Base-by-base conservation (phyloP, 805 yeast genomes). In the Hermanozyma aechmeae region DNA sequence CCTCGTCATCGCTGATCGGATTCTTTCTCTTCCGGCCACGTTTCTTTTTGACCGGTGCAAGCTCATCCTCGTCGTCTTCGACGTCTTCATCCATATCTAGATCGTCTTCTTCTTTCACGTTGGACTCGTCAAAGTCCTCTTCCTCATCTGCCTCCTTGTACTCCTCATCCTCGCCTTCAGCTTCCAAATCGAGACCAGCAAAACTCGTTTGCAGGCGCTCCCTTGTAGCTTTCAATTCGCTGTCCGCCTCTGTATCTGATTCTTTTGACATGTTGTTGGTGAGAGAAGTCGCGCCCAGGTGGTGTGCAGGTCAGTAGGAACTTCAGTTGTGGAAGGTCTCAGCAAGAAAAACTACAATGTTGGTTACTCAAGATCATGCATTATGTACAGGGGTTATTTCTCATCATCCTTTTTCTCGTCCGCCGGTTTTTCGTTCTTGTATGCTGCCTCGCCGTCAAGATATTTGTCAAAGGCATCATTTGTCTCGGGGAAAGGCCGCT, bases 401-500 rank as follows among this genome's bases (percentile, higher is more conserved):
- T 40, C 49, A 21, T 40, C 44, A 22, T 51, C 58, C 37, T 42
- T 50, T 34, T 48, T 40, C 30, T 52, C 56, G 13, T 43, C 43
- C 4, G 35, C 33, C 4, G 56, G 53, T 31, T 45, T 43, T 16
- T 56, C 59, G 34, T 51, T 43, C 43, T 53, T 52, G 46, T 60
- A 62, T n/a, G 66, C 67, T 33, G 56, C 61, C 32, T 57, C 55
- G 8, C 61, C 65, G 28, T 61, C 73, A 31, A 73, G 58, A 42
- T 80, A 79, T 55, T 81, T 80, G 55, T 83, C 85, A 56, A 86
- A 85, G 4, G 95, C 96, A 43, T 84, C 95, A 47, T 84, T 86
- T 39, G 73, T 77, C 51, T 86, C 95, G 14, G 83, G 79, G 68
- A 80, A 92, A 9, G 95, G 96, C 38, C 99, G 71, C 51, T 80